Evolutionary conservation across 164 flowering plant species (phyloP), one percentile per base, ranked within the genome.

Genomic region (Litsea cubeba): DNA sequence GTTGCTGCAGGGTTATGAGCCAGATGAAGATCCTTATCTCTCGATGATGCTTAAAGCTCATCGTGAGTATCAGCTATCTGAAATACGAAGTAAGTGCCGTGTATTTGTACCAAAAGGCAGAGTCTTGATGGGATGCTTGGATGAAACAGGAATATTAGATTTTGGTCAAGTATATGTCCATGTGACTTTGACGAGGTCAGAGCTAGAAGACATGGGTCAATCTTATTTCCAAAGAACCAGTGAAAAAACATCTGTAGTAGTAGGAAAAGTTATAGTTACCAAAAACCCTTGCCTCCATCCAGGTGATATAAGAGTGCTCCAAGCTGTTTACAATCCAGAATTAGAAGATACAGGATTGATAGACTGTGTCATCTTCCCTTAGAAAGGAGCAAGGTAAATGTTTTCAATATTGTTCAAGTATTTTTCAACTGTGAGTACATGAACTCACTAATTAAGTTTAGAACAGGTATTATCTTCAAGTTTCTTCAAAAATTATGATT

Each of bases 201-300:
- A 92, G 78, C 80, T 75, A 54, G 74, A 84, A 50, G 28, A 63
- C 49, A 70, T 32, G 32, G 83, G 82, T 69, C 85, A 82, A 72
- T 76, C 72, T 40, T 87, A 65, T 79, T 90, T 94, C 71, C 82
- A 62, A 3, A 86, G 73, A 78, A 83, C 91, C 22, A 94, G 91
- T 78, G 93, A 88, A 60, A 77, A 32, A 71, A 89, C 94, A 50
- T 76, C 88, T 17, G 68, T 91, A 25, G 78, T 94, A 14, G 65
- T 74, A 6, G 97, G 99, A 75, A 89, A 86, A 80, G 94, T 96
- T 50, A 84, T 96, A 15, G 97, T 96, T 57, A 96, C 98, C 28
- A 94, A 87, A 82, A 96, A 96, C 72, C 98, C 99, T 23, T 96
- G 99, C 78, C 93, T 96, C 72, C 99, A 96, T 76, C 99, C 99